Evolutionary conservation across 2,329 filamentous ascomycete genomes (phyloP).

Genomic region (Pseudocercospora eumusae): DNA sequence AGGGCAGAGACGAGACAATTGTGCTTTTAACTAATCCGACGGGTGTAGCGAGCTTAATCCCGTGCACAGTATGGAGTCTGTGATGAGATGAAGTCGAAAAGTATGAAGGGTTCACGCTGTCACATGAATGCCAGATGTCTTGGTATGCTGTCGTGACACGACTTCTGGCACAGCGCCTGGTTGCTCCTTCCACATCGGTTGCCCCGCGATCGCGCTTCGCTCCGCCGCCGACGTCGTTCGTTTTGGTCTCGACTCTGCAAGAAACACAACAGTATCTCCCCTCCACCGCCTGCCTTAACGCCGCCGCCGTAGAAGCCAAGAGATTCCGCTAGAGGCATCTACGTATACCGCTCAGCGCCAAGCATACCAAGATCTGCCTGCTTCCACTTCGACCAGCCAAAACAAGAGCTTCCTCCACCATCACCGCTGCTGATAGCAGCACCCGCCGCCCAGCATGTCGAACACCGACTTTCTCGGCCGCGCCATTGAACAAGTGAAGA

Average conservation of each 20-base stretch:
- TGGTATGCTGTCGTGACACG: not conserved
- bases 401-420: conserved; percentile 1
- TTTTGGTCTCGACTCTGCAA: conserved; percentile 16
- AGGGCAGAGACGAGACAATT: not conserved
- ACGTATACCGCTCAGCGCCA: not conserved
- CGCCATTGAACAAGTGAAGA: conserved; percentile 94
- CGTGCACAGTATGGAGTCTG: too few relatives aligned
- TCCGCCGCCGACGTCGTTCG: conserved; percentile 12
- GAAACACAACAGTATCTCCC: conserved; percentile 2
- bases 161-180: conserved; percentile 3
- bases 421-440: conserved; percentile 18
- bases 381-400: not conserved
- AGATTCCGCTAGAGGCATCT: not conserved
- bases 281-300: not conserved
- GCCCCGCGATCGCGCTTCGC: conserved; percentile 19
- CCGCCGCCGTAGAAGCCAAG: not conserved
- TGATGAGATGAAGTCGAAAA: conserved; percentile 14
- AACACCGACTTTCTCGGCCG: conserved; percentile 96
- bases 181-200: conserved; percentile 10
- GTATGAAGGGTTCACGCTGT: not conserved
- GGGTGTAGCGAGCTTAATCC: not conserved
- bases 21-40: not conserved
- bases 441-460: conserved; percentile 63
- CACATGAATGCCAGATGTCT: conserved; percentile 5
- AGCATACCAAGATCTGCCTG: not conserved